Base-by-base conservation (phyloP, 73 alveolate genomes). In the Tetrahymena borealis region DNA sequence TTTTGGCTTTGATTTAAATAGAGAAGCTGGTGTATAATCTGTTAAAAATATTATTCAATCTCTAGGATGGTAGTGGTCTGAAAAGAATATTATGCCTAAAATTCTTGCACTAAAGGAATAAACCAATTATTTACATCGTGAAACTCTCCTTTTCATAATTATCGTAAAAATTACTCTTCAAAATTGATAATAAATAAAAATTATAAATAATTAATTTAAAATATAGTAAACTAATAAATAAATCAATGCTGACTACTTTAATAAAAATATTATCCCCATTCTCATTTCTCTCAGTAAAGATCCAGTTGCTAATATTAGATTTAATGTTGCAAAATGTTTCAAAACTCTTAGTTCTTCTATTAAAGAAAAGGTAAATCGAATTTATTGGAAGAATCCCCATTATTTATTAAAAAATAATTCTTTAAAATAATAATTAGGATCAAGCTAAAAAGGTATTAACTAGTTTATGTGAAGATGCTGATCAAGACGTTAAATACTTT, bases 221-320 rank as follows among this genome's bases (percentile, higher is more conserved):
- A 32, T 42, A 39, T 18, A 78, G 95, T 90, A 78, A 85, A 60
- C 91, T 33, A 39, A 91, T 33, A 40, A 91, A 32, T 93, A 79
- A 93, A 60, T 93, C 78, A 79, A 39, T 38, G 35, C 90, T 32
- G 95, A 93, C 28, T 93, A 93, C 91, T 28, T 93, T 7, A 39
- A 41, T 28, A 93, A 40, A 41, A 93, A 78, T 79, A 40, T 93
- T 4, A 36, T 93, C 2, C 95, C 95, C 18, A 38, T 41, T 12
- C 39, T 93, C 37, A 79, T 79, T 79, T 85, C 78, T 8, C 39
- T 40, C 78, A 40, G 93, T 32, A 93, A 93, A 41, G 95, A 93
- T 40, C 42, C 60, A 6, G 95, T 93, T 31, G 95, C 95, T 13
- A 93, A 93, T 93, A 85, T 93, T 13, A 93, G 95, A 42, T 79